Conservation (phyloP, 805 yeast species). For the Lipomyces kockii region DNA sequence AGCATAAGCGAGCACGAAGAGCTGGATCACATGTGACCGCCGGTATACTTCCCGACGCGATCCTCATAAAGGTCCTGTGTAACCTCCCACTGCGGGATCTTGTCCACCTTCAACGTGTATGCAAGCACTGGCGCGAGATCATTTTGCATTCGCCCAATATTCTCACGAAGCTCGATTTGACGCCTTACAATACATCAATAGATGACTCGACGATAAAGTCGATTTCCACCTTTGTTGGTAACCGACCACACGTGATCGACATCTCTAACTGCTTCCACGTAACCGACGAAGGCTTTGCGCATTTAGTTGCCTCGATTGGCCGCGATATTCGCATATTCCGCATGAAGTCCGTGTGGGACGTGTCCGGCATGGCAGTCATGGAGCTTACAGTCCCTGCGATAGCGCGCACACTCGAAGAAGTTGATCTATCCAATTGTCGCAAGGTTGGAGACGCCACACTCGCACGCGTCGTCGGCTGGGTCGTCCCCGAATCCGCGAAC, state of each 20-base stretch:
- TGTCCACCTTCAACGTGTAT: constrained; percentile 62
- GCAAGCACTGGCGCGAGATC: constrained; percentile 71
- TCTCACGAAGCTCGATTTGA: constrained; percentile 58
- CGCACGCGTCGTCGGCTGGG: constrained; percentile 69
- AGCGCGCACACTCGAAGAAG: constrained; percentile 60
- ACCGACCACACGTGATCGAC: constrained; percentile 64
- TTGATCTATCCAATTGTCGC: constrained; percentile 74
- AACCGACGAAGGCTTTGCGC: constrained; percentile 74
- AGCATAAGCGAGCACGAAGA: constrained; percentile 16
- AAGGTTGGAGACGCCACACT: constrained; percentile 74
- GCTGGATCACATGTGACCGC: background rate
- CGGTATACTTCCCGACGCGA: constrained; percentile 57
- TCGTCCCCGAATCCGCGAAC: constrained; percentile 31
- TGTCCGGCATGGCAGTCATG: constrained; percentile 81
- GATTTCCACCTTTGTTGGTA: constrained; percentile 67
- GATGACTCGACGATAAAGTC: constrained; percentile 61
- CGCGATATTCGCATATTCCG: constrained; percentile 60
- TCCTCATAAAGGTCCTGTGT: constrained; percentile 59
- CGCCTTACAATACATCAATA: constrained; percentile 64
- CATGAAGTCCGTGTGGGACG: constrained; percentile 77
- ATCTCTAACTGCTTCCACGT: constrained; percentile 77
- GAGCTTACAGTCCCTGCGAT: constrained; percentile 70
- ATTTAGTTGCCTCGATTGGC: constrained; percentile 71
- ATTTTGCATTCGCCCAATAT: constrained; percentile 61
- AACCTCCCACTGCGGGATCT: constrained; percentile 60